Conservation (phyloP, 805 yeast species). For the Metschnikowia amazonensis region DNA sequence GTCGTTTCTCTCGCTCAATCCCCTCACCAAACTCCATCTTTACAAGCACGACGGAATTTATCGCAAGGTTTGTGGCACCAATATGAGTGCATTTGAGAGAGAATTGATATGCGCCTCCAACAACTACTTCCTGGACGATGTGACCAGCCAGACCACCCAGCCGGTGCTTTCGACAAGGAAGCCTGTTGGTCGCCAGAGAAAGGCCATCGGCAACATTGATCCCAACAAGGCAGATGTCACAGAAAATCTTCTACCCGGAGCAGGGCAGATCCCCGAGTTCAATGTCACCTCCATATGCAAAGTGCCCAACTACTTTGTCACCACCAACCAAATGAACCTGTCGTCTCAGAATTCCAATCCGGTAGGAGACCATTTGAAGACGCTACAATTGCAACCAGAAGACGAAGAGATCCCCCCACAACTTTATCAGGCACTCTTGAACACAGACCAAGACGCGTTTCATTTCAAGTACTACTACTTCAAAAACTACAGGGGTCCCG, state of each 20-base stretch:
- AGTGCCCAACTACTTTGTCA: slow-evolving; percentile 40
- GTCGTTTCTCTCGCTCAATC: slow-evolving; percentile 33
- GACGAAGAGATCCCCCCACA: slow-evolving; percentile 29
- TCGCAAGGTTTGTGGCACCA: slow-evolving; percentile 21
- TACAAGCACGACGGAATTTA: slow-evolving; percentile 28
- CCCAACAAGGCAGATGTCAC: slow-evolving; percentile 39
- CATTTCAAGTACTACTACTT: slow-evolving; percentile 39
- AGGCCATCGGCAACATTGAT: slow-evolving; percentile 31
- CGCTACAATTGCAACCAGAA: slow-evolving; percentile 19
- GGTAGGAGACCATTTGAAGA: slow-evolving; percentile 9
- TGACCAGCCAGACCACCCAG: slow-evolving; percentile 8
- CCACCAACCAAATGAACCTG: slow-evolving; percentile 24
- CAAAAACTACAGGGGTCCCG: slow-evolving; percentile 42
- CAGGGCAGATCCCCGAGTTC: slow-evolving; percentile 42
- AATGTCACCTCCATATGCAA: slow-evolving; percentile 38
- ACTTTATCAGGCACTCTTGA: slow-evolving; percentile 33
- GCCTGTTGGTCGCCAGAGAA: slow-evolving; percentile 30
- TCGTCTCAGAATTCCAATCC: slow-evolving; percentile 21
- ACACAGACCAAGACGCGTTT: slow-evolving; percentile 34
- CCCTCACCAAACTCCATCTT: slow-evolving; percentile 33
- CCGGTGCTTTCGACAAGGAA: slow-evolving; percentile 12
- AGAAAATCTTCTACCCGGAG: slow-evolving; percentile 41
- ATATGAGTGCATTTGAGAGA: slow-evolving; percentile 32
- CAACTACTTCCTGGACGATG: slow-evolving; percentile 21
- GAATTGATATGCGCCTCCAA: slow-evolving; percentile 30